These are phyloP conservation scores for Cyberlindnera veronae DNA, from an alignment of 805 yeast species.

Conservation along the genomic window DNA sequence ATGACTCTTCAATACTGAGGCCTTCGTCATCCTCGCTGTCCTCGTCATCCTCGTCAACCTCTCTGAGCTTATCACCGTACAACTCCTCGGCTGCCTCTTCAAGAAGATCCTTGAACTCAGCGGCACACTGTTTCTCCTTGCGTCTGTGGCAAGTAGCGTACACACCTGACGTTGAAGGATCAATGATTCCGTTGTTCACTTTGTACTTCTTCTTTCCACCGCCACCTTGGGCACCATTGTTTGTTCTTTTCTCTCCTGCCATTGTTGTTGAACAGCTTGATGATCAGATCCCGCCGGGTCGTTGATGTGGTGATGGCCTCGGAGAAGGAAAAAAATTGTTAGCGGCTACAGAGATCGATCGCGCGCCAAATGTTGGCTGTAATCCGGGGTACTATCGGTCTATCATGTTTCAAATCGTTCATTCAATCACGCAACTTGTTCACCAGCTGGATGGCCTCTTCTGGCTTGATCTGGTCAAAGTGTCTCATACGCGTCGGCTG, in stretches of 20 bases:
- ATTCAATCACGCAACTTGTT: constrained; percentile 40
- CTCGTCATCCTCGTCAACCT: constrained; percentile 29
- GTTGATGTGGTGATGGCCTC: neutral
- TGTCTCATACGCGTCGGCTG: constrained; percentile 54
- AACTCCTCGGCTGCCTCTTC: constrained; percentile 48
- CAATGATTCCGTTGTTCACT: constrained; percentile 50
- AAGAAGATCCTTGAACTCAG: constrained; percentile 62
- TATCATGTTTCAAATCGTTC: too few species aligned
- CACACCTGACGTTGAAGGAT: constrained; percentile 83
- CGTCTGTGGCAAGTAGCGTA: constrained; percentile 87
- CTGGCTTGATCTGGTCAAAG: constrained; percentile 71
- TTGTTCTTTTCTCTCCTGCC: neutral
- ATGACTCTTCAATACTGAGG: constrained; percentile 70
- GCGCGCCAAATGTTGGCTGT: too few species aligned
- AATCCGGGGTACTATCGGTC: too few species aligned
- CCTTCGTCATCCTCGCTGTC: constrained; percentile 33
- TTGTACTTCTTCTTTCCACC: constrained; percentile 35
- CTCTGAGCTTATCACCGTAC: constrained; percentile 35
- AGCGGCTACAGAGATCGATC: too few species aligned
- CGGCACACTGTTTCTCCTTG: constrained; percentile 72
- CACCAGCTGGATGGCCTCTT: constrained; percentile 60
- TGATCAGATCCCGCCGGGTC: neutral
- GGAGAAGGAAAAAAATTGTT: neutral
- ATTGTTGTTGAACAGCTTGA: neutral
- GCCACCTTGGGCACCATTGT: constrained; percentile 14